Evolutionary conservation across 371 early-diverging fungal genomes (phyloP), one percentile per base, ranked within the genome.

Genomic region (Neoconidiobolus thromboides): DNA sequence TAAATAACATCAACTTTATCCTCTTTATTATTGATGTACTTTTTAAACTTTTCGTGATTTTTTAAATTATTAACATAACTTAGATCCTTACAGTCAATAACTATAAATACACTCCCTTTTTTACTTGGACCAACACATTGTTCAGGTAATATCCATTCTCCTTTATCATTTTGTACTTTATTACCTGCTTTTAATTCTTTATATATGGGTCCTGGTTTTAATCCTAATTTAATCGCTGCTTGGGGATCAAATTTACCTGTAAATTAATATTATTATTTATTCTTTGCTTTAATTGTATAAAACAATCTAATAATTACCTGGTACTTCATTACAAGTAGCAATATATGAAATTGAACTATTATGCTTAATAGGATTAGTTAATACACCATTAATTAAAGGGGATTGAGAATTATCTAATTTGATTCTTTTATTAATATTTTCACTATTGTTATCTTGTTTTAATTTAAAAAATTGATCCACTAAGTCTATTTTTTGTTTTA

Each of bases 61-160:
- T 76, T 63, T 15, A 94, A 60, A 9, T 74, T 67, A 38, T 68
- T 64, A 26, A 94, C 71, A 65, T 90, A 90, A 0, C 64, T 69
- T 2, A 64, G 48, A 39, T 73, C 67, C 1, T 93, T 94, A 58
- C 90, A 87, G 57, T 93, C 97, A n/a, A 91, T 63, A 15, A 96
- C 74, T 48, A 90, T 70, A 66, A 93, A 86, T 3, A 79, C 64
- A 7, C 76, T 63, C 7, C 86, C 83, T 1, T 80, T 75, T 43
- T 73, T 71, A 1, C 69, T 50, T 0, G 80, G 77, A 1, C 72
- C 76, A 37, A 83, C 68, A 60, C 83, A 86, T 69, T 90, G 81
- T 47, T 79, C 70, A 7, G 89, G 88, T 14, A 77, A 70, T 10
- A 96, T 76, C 1, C 73, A 74, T 1, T 67, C 68, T n/a, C 95